Evolutionary conservation across 2,329 filamentous ascomycete species (phyloP), one percentile per base, ranked within the genome.

Genomic region (Chaetothyriales sp.): DNA sequence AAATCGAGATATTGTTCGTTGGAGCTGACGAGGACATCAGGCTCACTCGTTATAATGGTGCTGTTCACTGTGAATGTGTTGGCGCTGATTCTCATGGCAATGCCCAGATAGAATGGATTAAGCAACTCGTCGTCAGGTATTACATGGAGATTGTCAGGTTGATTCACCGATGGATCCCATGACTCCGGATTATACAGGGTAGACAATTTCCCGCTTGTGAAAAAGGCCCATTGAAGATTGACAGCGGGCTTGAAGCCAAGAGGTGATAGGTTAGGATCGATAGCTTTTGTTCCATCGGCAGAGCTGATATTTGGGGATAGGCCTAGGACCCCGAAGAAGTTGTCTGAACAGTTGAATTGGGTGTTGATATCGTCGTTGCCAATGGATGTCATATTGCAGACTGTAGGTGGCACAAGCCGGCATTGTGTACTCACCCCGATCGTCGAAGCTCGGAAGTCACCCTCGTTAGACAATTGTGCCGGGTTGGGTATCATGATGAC

Each of bases 291-390:
- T 19, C 56, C 55, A 33, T 47, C 46, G 3, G 18, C 44, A 20
- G 49, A 50, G 18, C 44, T 52, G 18, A 53, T 43, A 18, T 53
- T 52, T 13, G 56, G 49, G 9, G 48, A 33, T 29, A 54, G 57
- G 15, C 58, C 58, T 4, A 60, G 51, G 8, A 57, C 47, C 29
- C 58, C 58, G 43, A 48, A 60, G 47, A 60, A 60, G 19, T 58
- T 55, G 18, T 55, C 25, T 40, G 49, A 56, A 49, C 58, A 60
- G 33, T 60, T 59, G 49, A 60, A 60, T 37, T 54, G 52, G 37
- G 52, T 56, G 43, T 53, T 55, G 15, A 25, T 47, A 8, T 54
- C 46, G 1, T 50, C 33, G 9, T 51, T 51, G 10, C 51, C 55
- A 4, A 43, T 46, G 2, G 47, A 37, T 13, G 45, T 56, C 56